Evolutionary conservation across 73 alveolate genomes (phyloP).

Genomic region (Tetrahymena malaccensis): DNA sequence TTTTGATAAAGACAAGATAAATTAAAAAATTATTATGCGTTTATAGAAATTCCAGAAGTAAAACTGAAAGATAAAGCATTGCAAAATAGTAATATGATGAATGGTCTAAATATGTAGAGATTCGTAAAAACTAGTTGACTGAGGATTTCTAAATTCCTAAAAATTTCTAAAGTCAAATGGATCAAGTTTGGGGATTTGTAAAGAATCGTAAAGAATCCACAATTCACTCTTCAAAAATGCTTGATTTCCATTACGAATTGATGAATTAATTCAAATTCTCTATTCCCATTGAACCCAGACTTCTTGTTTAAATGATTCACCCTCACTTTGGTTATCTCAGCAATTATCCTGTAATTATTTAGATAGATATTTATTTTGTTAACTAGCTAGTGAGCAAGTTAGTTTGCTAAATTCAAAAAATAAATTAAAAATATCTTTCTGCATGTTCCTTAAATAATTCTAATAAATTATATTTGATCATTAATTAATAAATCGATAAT

Average conservation of each 20-base stretch:
- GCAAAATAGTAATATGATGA: not conserved
- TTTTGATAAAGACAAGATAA: not conserved
- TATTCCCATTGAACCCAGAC: slow-evolving; percentile 50
- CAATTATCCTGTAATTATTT: not conserved
- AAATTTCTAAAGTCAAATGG: not conserved
- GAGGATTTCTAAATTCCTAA: not conserved
- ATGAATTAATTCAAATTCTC: slow-evolving; percentile 25
- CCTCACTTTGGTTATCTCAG: slow-evolving; percentile 51
- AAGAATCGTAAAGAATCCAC: not conserved
- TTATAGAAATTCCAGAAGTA: not conserved
- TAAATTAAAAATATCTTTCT: not conserved
- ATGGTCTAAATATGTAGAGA: not conserved
- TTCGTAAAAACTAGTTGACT: not conserved
- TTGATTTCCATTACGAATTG: slow-evolving; percentile 44
- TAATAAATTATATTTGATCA: too few relatives aligned
- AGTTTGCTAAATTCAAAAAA: not conserved
- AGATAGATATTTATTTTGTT: not conserved
- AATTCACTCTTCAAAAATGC: slow-evolving; percentile 5
- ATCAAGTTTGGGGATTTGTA: not conserved
- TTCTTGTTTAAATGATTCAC: slow-evolving; percentile 41
- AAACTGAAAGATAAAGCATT: not conserved
- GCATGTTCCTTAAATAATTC: not conserved
- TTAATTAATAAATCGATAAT: too few relatives aligned
- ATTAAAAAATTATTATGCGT: not conserved
- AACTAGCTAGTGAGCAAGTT: too few relatives aligned